Conservation (phyloP, 2,329 filamentous ascomycete species). For the Penicillium sp. region DNA sequence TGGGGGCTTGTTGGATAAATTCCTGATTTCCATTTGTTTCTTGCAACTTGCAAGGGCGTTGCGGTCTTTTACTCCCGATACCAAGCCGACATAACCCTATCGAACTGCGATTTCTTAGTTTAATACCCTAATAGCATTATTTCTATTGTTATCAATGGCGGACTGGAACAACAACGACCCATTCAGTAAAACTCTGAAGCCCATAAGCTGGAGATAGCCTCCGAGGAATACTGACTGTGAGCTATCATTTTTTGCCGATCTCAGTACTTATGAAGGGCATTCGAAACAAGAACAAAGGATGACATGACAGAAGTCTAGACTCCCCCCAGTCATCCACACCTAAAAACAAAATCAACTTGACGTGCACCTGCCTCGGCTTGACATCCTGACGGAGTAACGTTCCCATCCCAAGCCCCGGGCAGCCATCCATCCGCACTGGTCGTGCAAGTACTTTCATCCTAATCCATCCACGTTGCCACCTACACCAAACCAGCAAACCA, state of each 20-base stretch:
- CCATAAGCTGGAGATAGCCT: not conserved
- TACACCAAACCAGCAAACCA: not conserved
- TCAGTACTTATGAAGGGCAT: not conserved
- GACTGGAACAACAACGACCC: not conserved
- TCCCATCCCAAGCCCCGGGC: not conserved
- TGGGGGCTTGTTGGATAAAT: slow-evolving; percentile 10
- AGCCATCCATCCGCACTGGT: not conserved
- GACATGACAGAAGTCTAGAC: not conserved
- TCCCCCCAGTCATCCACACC: not conserved
- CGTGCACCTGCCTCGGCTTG: not conserved
- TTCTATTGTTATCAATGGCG: not conserved
- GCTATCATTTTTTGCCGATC: too few relatives aligned
- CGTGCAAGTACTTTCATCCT: not conserved
- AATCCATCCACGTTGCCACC: not conserved
- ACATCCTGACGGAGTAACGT: not conserved
- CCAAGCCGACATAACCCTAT: not conserved
- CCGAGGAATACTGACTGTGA: not conserved
- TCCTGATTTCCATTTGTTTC: not conserved
- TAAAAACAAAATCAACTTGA: not conserved
- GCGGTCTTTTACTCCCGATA: not conserved
- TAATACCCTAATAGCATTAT: slow-evolving; percentile 15
- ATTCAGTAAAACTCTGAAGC: not conserved
- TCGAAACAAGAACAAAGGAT: not conserved
- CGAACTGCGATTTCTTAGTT: not conserved
- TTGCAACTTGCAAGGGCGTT: slow-evolving; percentile 3